Evolutionary conservation across 495 filamentous ascomycete genomes (phyloP), one percentile per base, ranked within the genome.

Genomic region (Aspergillus hancockii): DNA sequence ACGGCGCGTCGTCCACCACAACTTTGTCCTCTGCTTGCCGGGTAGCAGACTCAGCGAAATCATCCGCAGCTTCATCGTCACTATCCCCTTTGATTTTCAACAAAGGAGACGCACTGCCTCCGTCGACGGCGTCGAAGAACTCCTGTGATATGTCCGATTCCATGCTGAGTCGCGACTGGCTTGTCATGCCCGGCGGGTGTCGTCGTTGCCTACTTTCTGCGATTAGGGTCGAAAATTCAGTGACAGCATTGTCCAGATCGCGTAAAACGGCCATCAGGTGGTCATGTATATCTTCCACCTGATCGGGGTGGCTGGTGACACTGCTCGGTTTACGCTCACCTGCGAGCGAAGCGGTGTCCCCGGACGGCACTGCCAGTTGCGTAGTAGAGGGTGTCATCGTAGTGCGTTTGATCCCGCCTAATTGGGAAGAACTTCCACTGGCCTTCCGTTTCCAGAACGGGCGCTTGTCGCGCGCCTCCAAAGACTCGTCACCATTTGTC

Each of bases 401-500:
- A 70, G 55, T 81, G 57, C 52, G 55, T 21, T 59, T 55, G 49
- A 49, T 30, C 12, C 52, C 50, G 56, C 62, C 68, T 10, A 61
- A 36, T 47, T 65, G 43, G 53, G 70, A 64, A 32, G 70, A 64
- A 32, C 71, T 72, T 22, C 68, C 68, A 59, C 82, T 94, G 9
- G 85, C 73, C 73, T 94, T 97, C 55, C 94, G 88, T 70, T 92
- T 96, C 94, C 94, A 98, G 64, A 98, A 97, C 46, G 84, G 67
- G 32, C 75, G 77, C 36, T 79, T 80, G 6, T 68, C 65, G 19
- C 77, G 78, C 5, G 68, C 52, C 16, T 60, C 54, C 43, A 47
- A 3, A 19, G 77, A 75, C 52, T 83, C 81, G 25, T 67, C 67
- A n/a, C 59, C 68, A 25, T 64, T 52, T 38, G 62, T 58, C 30